phyloP scores from a whole-genome alignment of 805 yeast genomes.

The Suhomyces pyralidae region DNA sequence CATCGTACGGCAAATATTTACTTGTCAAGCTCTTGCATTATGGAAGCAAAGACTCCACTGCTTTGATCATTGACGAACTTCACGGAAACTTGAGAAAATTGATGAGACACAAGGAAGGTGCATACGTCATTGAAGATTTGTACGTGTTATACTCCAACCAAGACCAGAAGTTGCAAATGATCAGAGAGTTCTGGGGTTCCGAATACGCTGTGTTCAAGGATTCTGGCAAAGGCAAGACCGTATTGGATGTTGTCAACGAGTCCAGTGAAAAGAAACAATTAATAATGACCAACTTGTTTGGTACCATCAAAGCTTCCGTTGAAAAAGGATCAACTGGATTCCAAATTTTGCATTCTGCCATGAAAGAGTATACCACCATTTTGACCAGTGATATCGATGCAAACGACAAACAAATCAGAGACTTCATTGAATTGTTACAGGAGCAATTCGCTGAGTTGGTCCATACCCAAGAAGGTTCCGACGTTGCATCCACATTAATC shows the following conservation, averaged over 20 bases:
- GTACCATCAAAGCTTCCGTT: conserved; percentile 85
- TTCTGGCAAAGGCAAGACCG: conserved; percentile 57
- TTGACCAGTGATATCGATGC: conserved; percentile 50
- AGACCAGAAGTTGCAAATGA: conserved; percentile 84
- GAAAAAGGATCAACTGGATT: conserved; percentile 96
- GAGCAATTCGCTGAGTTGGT: conserved; percentile 94
- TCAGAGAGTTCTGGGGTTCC: conserved; percentile 95
- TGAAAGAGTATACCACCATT: conserved; percentile 81
- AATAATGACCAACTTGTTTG: conserved; percentile 70
- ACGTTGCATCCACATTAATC: conserved; percentile 78
- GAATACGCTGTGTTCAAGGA: conserved; percentile 90
- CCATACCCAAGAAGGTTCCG: conserved; percentile 92
- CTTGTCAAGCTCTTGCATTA: conserved; percentile 86
- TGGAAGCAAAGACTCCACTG: conserved; percentile 81
- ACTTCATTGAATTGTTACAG: conserved; percentile 74
- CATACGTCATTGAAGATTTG: conserved; percentile 93
- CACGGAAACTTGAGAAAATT: conserved; percentile 89
- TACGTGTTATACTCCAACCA: conserved; percentile 80
- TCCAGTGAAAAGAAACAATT: conserved; percentile 75
- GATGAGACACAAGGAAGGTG: conserved; percentile 97
- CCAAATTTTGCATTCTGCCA: conserved; percentile 92
- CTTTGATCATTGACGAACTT: conserved; percentile 71
- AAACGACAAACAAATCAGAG: conserved; percentile 61
- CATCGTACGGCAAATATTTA: conserved; percentile 90
- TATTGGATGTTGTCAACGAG: conserved; percentile 64